These are phyloP conservation scores for Colletotrichum siamense DNA, from an alignment of 2,329 filamentous ascomycete species.

Conservation along the genomic window DNA sequence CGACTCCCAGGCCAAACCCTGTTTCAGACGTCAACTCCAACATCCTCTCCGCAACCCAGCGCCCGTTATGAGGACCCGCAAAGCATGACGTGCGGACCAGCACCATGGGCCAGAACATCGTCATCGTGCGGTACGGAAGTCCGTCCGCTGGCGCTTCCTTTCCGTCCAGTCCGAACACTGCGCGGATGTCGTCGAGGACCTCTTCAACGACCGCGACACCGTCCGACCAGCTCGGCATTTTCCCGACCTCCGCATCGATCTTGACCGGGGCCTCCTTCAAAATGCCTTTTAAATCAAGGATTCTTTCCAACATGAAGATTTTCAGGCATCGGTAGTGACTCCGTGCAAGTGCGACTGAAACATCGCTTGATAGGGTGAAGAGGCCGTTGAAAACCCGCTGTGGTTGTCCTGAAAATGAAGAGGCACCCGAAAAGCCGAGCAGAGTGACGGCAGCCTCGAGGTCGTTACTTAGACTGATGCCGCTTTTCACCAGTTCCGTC, in stretches of 20 bases:
- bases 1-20: conserved; percentile 2
- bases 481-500: not conserved
- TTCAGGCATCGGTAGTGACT: conserved; percentile 5
- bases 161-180: conserved; percentile 3
- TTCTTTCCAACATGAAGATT: not conserved
- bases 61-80: not conserved
- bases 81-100: conserved; percentile 9
- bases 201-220: not conserved
- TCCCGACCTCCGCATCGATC: not conserved
- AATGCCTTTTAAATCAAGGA: not conserved
- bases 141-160: not conserved
- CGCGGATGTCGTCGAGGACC: conserved; percentile 2
- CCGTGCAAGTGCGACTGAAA: not conserved
- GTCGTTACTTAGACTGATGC: not conserved
- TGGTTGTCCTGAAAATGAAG: not conserved
- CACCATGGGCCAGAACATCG: conserved; percentile 17
- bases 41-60: conserved; percentile 9
- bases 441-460: not conserved
- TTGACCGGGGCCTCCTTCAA: not conserved
- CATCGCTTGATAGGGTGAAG: not conserved
- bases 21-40: conserved; percentile 3
- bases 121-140: conserved; percentile 7
- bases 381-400: conserved; percentile 2
- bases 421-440: not conserved
- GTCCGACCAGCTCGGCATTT: not conserved